Conservation (phyloP, 2,329 filamentous ascomycete genomes). For the Gliomastix tumulicola region DNA sequence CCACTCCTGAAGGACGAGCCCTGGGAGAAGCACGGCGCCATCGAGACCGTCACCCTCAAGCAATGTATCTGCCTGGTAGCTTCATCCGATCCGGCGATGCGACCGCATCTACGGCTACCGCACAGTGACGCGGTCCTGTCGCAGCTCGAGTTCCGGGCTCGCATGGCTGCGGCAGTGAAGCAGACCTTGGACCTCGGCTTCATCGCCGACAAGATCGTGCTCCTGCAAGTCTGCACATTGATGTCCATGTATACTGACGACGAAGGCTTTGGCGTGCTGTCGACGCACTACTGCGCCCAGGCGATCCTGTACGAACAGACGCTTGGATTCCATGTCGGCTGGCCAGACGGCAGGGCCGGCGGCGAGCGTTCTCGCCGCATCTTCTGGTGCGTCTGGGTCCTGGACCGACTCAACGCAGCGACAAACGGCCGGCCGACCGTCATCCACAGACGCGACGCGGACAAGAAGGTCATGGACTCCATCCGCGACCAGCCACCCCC, state of each 20-base stretch:
- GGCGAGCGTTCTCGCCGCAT: conserved; percentile 9
- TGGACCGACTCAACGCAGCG: conserved; percentile 13
- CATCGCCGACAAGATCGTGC: conserved; percentile 8
- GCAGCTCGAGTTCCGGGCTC: conserved; percentile 8
- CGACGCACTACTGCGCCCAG: conserved; percentile 11
- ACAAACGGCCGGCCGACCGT: conserved; percentile 13
- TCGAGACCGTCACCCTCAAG: conserved; percentile 10
- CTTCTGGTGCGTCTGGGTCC: conserved; percentile 14
- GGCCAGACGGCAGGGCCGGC: conserved; percentile 11
- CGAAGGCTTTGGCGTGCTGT: conserved; percentile 8
- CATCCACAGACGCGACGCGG: conserved; percentile 13
- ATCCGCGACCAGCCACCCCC: conserved; percentile 10
- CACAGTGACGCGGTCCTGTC: conserved; percentile 4
- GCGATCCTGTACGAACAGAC: conserved; percentile 13
- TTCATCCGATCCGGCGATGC: conserved; percentile 9
- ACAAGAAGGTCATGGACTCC: conserved; percentile 10
- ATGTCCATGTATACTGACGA: conserved; percentile 11
- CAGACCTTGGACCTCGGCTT: conserved; percentile 8
- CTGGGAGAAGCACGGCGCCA: conserved; percentile 8
- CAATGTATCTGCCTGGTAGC: conserved; percentile 13
- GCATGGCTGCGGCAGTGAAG: conserved; percentile 7
- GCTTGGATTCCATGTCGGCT: conserved; percentile 13
- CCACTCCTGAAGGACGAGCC: conserved; percentile 11
- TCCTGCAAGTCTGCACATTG: conserved; percentile 8
- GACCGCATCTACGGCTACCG: conserved; percentile 8